Evolutionary conservation across 768 basidiomycete species (phyloP).

Genomic region (Kwoniella bestiolae): DNA sequence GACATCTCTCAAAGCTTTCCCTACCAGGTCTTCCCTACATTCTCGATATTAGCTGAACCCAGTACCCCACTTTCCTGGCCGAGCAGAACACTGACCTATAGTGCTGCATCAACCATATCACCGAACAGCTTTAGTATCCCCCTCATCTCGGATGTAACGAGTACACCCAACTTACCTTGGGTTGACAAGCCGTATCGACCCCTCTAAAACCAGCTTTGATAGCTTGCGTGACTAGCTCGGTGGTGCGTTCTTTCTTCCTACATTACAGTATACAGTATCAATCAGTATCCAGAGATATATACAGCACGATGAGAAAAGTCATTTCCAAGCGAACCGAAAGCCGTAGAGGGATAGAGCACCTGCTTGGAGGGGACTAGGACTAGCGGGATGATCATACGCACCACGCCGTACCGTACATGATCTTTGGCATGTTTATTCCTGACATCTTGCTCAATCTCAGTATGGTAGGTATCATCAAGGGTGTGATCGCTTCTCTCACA

Average conservation of each 20-base stretch:
- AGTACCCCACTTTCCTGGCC: too few species aligned
- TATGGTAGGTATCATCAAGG: neutral
- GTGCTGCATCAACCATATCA: constrained; percentile 24
- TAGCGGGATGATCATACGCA: constrained; percentile 24
- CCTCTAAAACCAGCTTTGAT: constrained; percentile 77
- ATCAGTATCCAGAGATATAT: too few species aligned
- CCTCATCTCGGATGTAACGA: constrained; percentile 58
- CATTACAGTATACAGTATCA: neutral
- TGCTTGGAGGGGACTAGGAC: too few species aligned
- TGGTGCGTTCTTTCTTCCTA: constrained; percentile 79
- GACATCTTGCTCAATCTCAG: constrained; percentile 4
- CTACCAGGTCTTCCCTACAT: constrained; percentile 76
- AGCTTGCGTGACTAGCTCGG: constrained; percentile 70
- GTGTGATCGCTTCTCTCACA: too few species aligned
- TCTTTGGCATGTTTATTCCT: constrained; percentile 42
- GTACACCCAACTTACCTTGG: constrained; percentile 42
- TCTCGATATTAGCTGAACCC: neutral
- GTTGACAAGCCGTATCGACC: constrained; percentile 74
- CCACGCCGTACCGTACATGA: constrained; percentile 62
- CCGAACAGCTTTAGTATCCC: neutral
- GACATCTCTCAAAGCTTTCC: constrained; percentile 69
- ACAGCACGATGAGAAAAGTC: too few species aligned
- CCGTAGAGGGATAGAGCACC: too few species aligned
- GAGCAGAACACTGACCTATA: constrained; percentile 34
- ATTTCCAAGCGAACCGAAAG: too few species aligned